These are phyloP conservation scores for Noccaea bulbosa DNA, from an alignment of 345 rosid genomes.

Conservation along the genomic window DNA sequence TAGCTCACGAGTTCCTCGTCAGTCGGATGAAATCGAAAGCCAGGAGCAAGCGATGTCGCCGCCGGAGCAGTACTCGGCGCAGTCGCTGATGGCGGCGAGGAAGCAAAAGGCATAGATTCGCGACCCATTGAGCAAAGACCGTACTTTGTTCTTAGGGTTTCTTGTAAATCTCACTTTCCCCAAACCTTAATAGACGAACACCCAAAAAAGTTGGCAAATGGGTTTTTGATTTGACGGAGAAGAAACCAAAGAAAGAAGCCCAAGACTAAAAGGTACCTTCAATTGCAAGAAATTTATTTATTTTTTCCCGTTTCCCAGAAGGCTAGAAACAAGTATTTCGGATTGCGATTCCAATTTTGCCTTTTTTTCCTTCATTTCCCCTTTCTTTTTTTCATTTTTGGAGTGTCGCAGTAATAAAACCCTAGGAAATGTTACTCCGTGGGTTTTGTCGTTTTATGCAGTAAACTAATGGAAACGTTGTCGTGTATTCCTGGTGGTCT, in stretches of 20 bases:
- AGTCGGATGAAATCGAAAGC: conserved; percentile 93
- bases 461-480: no score
- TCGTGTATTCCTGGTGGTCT: no score
- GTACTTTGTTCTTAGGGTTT: conserved; percentile 32
- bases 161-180: conserved; percentile 14
- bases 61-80: conserved; percentile 26
- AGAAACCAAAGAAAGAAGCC: conserved; percentile 47
- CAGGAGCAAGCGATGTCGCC: conserved; percentile 87
- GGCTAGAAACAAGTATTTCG: conserved; percentile 8
- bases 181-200: conserved; percentile 2
- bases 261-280: conserved; percentile 56
- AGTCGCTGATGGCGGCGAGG: conserved; percentile 39
- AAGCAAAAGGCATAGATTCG: conserved; percentile 39
- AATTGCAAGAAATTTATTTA: conserved; percentile 73
- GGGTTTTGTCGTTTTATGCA: conserved; percentile 36
- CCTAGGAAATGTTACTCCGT: conserved; percentile 23
- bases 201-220: conserved; percentile 33
- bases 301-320: conserved; percentile 28
- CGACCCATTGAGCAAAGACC: conserved; percentile 45
- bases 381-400: neutral
- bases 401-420: conserved; percentile 38
- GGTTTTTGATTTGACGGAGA: conserved; percentile 51
- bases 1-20: conserved; percentile 86
- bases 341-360: conserved; percentile 36
- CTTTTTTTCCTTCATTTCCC: conserved; percentile 17